A percentile compares a stretch with the other conserved stretches of the same genome.
Evolutionary conservation across 177 flowering plant genomes (phyloP).

Genomic region (Vitis hybrid): DNA sequence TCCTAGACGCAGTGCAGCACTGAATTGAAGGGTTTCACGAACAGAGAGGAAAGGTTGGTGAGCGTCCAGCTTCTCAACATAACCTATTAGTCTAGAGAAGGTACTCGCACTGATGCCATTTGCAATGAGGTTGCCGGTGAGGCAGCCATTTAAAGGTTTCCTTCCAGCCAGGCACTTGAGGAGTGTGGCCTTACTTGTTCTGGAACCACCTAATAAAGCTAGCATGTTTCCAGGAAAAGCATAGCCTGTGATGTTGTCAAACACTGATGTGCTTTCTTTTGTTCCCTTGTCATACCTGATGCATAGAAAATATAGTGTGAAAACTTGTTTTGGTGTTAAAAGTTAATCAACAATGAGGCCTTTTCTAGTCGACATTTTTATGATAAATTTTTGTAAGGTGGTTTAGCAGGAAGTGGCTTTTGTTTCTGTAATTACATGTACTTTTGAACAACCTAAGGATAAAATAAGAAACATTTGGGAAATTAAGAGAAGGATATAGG

Average conservation of each 20-base stretch:
- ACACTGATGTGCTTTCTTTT: constrained; percentile 11
- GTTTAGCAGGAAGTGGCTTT: too few relatives aligned
- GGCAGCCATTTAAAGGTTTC: constrained; percentile 15
- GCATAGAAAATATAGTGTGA: constrained; percentile 1
- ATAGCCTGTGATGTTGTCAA: constrained; percentile 26
- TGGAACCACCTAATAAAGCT: constrained; percentile 29
- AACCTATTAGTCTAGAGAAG: constrained; percentile 21
- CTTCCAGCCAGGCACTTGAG: constrained; percentile 30
- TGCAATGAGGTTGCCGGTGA: constrained; percentile 21
- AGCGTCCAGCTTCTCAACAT: constrained; percentile 29
- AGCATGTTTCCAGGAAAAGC: constrained; percentile 25
- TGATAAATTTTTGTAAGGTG: too few relatives aligned
- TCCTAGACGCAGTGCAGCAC: constrained; percentile 30
- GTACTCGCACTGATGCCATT: constrained; percentile 12
- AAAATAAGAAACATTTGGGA: too few relatives aligned
- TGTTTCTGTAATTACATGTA: too few relatives aligned
- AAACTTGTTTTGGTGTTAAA: too few relatives aligned
- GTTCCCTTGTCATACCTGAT: constrained; percentile 13
- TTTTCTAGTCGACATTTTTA: too few relatives aligned
- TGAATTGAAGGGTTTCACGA: constrained; percentile 34
- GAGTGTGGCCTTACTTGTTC: constrained; percentile 19
- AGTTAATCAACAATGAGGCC: too few relatives aligned
- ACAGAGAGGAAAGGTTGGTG: constrained; percentile 34
- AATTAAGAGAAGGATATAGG: too few relatives aligned
- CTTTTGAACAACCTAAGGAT: too few relatives aligned